Percentiles rank a stretch among this genome's conserved stretches.
Conservation (phyloP, 2,329 filamentous ascomycete genomes). For the Trichophyton schoenleinii region DNA sequence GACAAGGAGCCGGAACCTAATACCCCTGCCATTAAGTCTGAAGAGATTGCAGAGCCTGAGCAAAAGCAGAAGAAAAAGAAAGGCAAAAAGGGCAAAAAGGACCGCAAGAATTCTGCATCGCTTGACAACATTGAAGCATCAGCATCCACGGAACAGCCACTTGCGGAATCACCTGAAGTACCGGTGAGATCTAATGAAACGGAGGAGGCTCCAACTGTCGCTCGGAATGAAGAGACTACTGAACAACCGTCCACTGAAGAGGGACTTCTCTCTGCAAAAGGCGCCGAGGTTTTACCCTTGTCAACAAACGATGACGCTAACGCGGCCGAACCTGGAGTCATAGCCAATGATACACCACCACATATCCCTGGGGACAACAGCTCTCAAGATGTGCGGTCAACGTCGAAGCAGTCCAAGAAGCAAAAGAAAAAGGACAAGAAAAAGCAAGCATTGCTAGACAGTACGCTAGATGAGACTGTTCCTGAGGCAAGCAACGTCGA, state of each 20-base stretch:
- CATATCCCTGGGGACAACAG: constrained; percentile 3
- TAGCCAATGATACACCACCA: constrained; percentile 9
- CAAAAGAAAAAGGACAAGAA: constrained; percentile 15
- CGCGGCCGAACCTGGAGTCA: not conserved
- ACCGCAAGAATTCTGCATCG: not conserved
- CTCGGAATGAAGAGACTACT: not conserved
- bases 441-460: constrained; percentile 3
- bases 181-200: not conserved
- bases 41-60: not conserved
- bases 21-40: not conserved
- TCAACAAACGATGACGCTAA: not conserved
- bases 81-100: constrained; percentile 6
- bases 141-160: not conserved
- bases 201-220: not conserved
- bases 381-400: constrained; percentile 5
- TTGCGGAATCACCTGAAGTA: not conserved
- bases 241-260: not conserved
- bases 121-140: not conserved
- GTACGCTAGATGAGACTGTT: not conserved
- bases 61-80: constrained; percentile 13
- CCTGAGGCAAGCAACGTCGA: not conserved
- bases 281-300: not conserved
- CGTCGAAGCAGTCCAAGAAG: constrained; percentile 13
- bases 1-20: not conserved
- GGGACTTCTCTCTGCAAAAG: not conserved